phyloP scores from a whole-genome alignment of 2,329 filamentous ascomycete genomes.

The Fusarium goolgardi region DNA sequence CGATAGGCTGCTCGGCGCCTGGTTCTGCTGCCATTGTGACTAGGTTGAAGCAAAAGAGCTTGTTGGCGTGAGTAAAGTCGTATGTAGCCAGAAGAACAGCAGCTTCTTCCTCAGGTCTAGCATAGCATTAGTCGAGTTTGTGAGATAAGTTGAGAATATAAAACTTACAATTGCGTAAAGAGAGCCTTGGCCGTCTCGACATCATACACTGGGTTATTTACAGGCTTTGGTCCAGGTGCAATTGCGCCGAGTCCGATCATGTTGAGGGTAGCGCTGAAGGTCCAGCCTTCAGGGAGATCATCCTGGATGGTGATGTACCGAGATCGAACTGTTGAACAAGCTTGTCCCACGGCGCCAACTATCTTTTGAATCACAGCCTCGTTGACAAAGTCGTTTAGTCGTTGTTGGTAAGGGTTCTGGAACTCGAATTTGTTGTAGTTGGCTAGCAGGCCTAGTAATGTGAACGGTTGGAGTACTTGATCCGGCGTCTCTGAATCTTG shows the following conservation, averaged over 20 bases:
- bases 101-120: constrained; percentile 81
- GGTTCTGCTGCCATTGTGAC: constrained; percentile 72
- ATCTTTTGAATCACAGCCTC: constrained; percentile 87
- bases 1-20: constrained; percentile 78
- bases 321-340: constrained; percentile 74
- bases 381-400: constrained; percentile 95
- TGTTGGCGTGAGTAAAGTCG: constrained; percentile 94
- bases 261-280: constrained; percentile 79
- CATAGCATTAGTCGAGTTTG: constrained; percentile 12
- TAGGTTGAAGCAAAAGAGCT: constrained; percentile 90
- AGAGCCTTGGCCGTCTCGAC: constrained; percentile 84
- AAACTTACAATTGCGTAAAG: constrained; percentile 80
- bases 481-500: constrained; percentile 77
- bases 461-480: constrained; percentile 78
- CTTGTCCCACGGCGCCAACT: constrained; percentile 77
- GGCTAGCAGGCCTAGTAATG: constrained; percentile 84
- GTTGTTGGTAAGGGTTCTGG: constrained; percentile 93
- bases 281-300: constrained; percentile 91
- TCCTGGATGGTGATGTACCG: constrained; percentile 89
- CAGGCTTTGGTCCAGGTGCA: constrained; percentile 73
- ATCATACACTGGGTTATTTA: constrained; percentile 69
- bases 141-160: fast-evolving
- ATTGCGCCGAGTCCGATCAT: constrained; percentile 87
- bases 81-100: constrained; percentile 87
- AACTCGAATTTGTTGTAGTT: constrained; percentile 99